phyloP scores from a whole-genome alignment of 192 early-diverging fungal genomes.

The Coemansia sp. region DNA sequence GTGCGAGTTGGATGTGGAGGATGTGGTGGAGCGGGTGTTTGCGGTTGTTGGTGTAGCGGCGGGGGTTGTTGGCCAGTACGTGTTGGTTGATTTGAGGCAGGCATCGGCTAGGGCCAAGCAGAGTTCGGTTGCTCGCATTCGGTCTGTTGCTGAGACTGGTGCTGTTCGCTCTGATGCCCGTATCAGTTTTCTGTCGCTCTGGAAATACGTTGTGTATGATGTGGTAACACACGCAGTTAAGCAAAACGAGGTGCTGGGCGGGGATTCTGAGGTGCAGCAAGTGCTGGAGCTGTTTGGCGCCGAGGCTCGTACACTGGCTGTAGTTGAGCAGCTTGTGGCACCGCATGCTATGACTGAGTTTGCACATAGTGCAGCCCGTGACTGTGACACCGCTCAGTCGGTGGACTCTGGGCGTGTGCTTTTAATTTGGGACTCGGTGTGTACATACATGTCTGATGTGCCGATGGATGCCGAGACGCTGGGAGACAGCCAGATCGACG shows the following conservation, averaged over 20 bases:
- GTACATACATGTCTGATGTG: neutral
- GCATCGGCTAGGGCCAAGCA: neutral
- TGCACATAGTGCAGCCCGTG: neutral
- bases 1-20: constrained; percentile 10
- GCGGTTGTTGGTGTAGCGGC: constrained; percentile 6
- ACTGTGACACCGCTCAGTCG: neutral
- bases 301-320: neutral
- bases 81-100: constrained; percentile 4
- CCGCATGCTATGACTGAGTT: neutral
- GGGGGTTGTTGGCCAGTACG: constrained; percentile 3
- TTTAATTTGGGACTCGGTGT: neutral
- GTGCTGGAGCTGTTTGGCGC: neutral
- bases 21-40: constrained; percentile 9
- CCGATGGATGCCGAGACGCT: neutral
- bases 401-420: neutral
- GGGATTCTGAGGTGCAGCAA: neutral
- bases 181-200: neutral
- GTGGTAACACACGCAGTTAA: neutral
- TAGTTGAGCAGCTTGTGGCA: neutral
- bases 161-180: neutral
- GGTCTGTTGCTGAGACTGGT: neutral
- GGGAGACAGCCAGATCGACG: constrained; percentile 12
- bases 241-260: neutral
- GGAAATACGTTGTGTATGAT: neutral
- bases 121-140: constrained; percentile 6